A percentile compares a stretch with the other conserved stretches of the same genome.
Evolutionary conservation across 2,329 filamentous ascomycete species (phyloP).

Genomic region (Alternaria viburni): DNA sequence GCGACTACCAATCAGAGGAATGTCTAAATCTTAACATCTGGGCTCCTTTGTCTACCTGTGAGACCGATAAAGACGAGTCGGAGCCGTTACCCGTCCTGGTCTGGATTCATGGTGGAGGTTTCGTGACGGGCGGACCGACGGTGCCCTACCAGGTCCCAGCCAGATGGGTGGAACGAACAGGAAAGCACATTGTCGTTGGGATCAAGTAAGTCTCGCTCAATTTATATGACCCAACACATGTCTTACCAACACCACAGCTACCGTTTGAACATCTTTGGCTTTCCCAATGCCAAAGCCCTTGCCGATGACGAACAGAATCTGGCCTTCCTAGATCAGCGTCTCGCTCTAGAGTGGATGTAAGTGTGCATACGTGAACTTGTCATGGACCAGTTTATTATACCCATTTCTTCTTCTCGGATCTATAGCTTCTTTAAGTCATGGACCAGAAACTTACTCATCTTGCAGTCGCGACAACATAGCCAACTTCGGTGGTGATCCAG

Average conservation of each 20-base stretch:
- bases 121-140: slow-evolving; percentile 52
- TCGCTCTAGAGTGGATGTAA: slow-evolving; percentile 47
- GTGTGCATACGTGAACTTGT: neutral
- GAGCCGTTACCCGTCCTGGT: slow-evolving; percentile 51
- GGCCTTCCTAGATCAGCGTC: slow-evolving; percentile 49
- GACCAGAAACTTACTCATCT: neutral
- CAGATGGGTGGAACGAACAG: slow-evolving; percentile 41
- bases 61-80: slow-evolving; percentile 8
- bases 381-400: neutral
- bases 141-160: slow-evolving; percentile 48
- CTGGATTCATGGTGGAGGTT: slow-evolving; percentile 59
- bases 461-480: slow-evolving; percentile 46
- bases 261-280: slow-evolving; percentile 51
- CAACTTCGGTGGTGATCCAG: slow-evolving; percentile 44
- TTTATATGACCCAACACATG: neutral
- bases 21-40: slow-evolving; percentile 57
- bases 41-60: slow-evolving; percentile 41
- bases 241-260: slow-evolving; percentile 23
- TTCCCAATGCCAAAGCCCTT: slow-evolving; percentile 46
- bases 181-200: slow-evolving; percentile 45
- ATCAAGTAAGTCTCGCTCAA: slow-evolving; percentile 45
- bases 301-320: slow-evolving; percentile 43
- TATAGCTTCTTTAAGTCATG: no score
- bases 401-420: no score
- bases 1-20: slow-evolving; percentile 48